A percentile compares a stretch with the other conserved stretches of the same genome.
These are phyloP conservation scores for Madurella mycetomatis DNA, from an alignment of 2,329 filamentous ascomycete species.

Conservation along the genomic window DNA sequence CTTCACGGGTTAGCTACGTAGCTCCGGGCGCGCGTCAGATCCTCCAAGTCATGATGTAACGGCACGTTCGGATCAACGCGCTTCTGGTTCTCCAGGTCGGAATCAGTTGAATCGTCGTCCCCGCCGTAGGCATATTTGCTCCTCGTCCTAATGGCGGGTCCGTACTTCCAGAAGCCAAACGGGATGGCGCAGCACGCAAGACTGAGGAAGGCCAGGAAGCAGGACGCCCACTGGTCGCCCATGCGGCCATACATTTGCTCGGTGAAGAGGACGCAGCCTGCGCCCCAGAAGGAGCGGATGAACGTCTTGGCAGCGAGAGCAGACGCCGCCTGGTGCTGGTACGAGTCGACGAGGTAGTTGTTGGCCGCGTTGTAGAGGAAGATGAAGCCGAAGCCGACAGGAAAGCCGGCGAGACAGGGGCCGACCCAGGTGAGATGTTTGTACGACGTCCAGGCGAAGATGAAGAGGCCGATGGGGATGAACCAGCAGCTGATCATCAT, in stretches of 20 bases:
- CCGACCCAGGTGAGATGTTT: conserved; percentile 63
- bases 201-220: conserved; percentile 67
- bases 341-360: conserved; percentile 65
- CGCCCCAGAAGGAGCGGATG: conserved; percentile 76
- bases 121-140: conserved; percentile 71
- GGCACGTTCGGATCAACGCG: conserved; percentile 22
- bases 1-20: conserved; percentile 44
- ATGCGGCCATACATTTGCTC: conserved; percentile 73
- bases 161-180: conserved; percentile 75
- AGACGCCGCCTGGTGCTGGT: conserved; percentile 70
- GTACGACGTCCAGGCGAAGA: conserved; percentile 63
- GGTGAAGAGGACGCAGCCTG: conserved; percentile 72
- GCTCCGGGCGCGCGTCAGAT: conserved; percentile 41
- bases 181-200: conserved; percentile 78
- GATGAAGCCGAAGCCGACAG: conserved; percentile 76
- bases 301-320: conserved; percentile 79
- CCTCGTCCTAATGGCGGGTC: conserved; percentile 62
- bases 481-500: conserved; percentile 78
- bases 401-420: conserved; percentile 65
- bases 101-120: conserved; percentile 42
- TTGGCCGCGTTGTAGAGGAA: conserved; percentile 78
- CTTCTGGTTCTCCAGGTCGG: conserved; percentile 37
- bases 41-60: conserved; percentile 33
- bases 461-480: conserved; percentile 56
- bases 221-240: conserved; percentile 71